These are phyloP conservation scores for Leccinum boreale DNA, from an alignment of 768 basidiomycete species.

Conservation along the genomic window DNA sequence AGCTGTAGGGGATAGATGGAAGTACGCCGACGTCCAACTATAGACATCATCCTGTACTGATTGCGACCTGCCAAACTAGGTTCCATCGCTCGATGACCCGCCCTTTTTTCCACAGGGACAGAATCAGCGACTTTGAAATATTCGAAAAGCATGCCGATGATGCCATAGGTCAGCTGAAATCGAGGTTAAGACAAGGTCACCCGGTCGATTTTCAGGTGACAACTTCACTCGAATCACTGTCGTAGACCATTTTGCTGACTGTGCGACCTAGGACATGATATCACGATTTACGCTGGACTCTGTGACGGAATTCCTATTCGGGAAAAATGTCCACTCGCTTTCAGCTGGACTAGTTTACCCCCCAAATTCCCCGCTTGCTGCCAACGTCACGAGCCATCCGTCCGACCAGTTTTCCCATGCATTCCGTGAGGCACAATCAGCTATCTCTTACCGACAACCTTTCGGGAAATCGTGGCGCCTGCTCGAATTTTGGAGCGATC, in stretches of 20 bases:
- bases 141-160: conserved; percentile 50
- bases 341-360: conserved; percentile 49
- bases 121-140: conserved; percentile 52
- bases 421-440: conserved; percentile 47
- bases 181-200: conserved; percentile 42
- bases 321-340: conserved; percentile 44
- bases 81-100: conserved; percentile 60
- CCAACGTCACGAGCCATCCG: conserved; percentile 25
- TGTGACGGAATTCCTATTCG: conserved; percentile 57
- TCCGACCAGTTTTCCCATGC: conserved; percentile 44
- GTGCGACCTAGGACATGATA: conserved; percentile 42
- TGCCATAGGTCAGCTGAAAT: conserved; percentile 42
- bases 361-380: conserved; percentile 13
- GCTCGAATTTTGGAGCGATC: conserved; percentile 50
- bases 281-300: conserved; percentile 59
- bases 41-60: background rate
- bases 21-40: conserved; percentile 30
- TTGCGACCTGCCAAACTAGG: conserved; percentile 24
- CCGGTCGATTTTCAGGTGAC: conserved; percentile 57
- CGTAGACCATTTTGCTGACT: background rate
- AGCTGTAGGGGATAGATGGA: conserved; percentile 52
- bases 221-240: background rate
- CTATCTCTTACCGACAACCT: conserved; percentile 37
- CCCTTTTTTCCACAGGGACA: conserved; percentile 56
- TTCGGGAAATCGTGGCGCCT: conserved; percentile 50